Base-by-base conservation (phyloP, 108 stramenopile species). In the Pseudonitzschia multiseries region DNA sequence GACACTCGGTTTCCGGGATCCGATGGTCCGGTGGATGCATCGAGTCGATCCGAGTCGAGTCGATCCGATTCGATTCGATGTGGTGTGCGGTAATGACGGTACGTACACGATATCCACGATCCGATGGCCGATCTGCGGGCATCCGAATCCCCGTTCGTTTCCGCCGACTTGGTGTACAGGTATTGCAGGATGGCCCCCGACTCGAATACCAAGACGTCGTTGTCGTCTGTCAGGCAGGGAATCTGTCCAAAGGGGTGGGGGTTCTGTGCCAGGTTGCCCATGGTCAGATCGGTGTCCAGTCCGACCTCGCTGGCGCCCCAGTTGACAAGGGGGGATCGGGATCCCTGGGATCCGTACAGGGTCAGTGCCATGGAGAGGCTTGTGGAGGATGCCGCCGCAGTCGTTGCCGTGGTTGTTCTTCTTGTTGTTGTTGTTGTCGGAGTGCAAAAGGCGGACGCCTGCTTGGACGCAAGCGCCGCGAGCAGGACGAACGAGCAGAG, bases 231-330 rank as follows among this genome's bases (percentile, higher is more conserved):
- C 22, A 96, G 78, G 64, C 86, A 92, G 26, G 95, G 95, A 32
- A 93, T 80, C 77, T 94, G 95, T 32, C 86, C 83, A 76, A 96
- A 96, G 22, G 95, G 95, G 71, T 96, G 94, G 4, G 90, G 90
- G 75, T 93, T 93, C 29, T 71, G 70, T 5, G 74, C 60, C 29
- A 93, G 77, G 54, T 46, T 93, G 83, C 84, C 87, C 84, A 85
- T 85, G 4, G 31, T 33, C 14, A 85, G 18, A 10, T 65, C 52
- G 9, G n/a, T n/a, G n/a, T n/a, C n/a, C n/a, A 87, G 27, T 46
- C 76, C 77, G 6, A 93, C 64, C 72, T 93, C 92, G 62, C 78
- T 68, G 20, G 88, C 88, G 13, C 82, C 92, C 95, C 95, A 96
- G 79, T 96, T 96, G 68, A 87, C 82, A 18, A 96, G 80, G 12